Base-by-base conservation (phyloP, 2,329 filamentous ascomycete genomes). In the Beauveria medogensis region DNA sequence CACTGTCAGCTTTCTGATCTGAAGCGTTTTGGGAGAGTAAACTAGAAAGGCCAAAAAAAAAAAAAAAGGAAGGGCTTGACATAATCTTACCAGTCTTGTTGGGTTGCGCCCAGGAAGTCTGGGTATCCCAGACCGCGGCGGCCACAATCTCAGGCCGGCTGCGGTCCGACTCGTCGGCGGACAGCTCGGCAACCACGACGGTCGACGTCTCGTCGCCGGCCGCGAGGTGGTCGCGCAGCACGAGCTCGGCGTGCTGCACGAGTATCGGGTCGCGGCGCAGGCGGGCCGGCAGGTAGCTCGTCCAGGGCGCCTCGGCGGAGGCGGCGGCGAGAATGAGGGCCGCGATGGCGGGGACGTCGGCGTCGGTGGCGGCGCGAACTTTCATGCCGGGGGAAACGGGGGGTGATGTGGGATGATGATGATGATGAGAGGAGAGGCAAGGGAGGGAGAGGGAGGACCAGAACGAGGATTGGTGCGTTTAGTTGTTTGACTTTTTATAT, bases 261-360 rank as follows among this genome's bases (percentile, higher is more conserved):
- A 57, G 56, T 24, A 24, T 47, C 12, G 48, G 18, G 28, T 55
- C 37, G 4, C 50, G 37, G 51, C 62, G 55, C 20, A 55, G 28
- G 28, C 48, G 50, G 30, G 40, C 44, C 7, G 63, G 59, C 41
- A 65, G 55, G 46, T 64, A 59, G 12, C 58, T 26, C 7, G 30
- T 62, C 65, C 63, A 66, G 5, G 64, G 63, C 3, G 60, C 37
- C 51, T 67, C 64, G 46, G 62, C 37, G 3, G 61, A 37, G 30
- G 65, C 59, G 22, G 60, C 58, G n/a, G 63, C 61, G 12, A 65
- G 55, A 20, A 65, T 40, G 22, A 67, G 41, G 24, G 63, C 60
- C 2, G 63, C 62, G 20, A 65, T 60, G 50, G 63, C 63, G n/a
- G 65, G 62, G 40, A 66, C 58, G 41, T 67, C 64, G 37, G 57